Evolutionary conservation across 176 grass and related monocot genomes (phyloP), one percentile per base, ranked within the genome.

Genomic region (Elaeis guineensis): DNA sequence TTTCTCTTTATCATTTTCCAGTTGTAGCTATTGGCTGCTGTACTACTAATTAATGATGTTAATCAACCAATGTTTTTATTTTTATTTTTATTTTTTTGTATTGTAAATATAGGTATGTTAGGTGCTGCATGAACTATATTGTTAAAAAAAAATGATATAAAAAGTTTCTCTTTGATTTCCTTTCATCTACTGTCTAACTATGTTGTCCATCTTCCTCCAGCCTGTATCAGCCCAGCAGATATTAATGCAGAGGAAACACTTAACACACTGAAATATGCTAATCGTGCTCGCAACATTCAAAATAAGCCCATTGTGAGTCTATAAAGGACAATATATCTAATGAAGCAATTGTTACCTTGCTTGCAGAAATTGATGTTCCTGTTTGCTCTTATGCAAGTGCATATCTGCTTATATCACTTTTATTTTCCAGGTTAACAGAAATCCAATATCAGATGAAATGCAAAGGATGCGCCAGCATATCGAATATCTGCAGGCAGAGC

Each of bases 201-300:
- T 44, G 35, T 64, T 64, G 6, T 50, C 72, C 85, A 63, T 73
- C 57, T 26, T 86, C 44, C 32, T 86, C 61, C 84, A 98, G 94
- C 94, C 0, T 98, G 94, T 71, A 93, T 98, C 70, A 98, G 94
- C 64, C 94, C 94, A 71, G 94, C 94, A 70, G 94, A 98, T 78
- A 93, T 93, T 57, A 98, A 98, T 75, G 85, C 94, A 69, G 94
- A 98, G 73, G 94, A 98, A 82, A 98, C 94, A 55, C 69, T 98
- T 22, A 98, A 98, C 79, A 98, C 94, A 19, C 64, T 98, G 69
- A 98, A 98, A 77, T 98, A 98, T 78, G 94, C 94, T 69, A 98
- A 98, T 83, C 67, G 94, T 51, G 94, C 94, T 83, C 93, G 93
- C 16, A 98, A 98, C 74, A 98, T 98, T 66, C 87, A 79, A 53